Conservation (phyloP, 2,329 filamentous ascomycete genomes). For the Monilinia fructigena region DNA sequence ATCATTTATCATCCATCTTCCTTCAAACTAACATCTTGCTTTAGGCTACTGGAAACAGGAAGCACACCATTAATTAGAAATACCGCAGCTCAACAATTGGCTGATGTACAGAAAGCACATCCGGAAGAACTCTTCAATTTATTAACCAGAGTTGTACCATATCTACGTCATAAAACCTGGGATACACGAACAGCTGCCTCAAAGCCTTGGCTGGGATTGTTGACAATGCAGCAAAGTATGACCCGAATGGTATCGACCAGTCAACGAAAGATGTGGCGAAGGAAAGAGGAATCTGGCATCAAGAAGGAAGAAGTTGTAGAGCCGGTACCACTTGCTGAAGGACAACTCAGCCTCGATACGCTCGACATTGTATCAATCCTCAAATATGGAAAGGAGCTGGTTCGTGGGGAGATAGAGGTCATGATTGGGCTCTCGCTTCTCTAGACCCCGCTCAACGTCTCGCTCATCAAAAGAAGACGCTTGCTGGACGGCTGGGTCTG, state of each 20-base stretch:
- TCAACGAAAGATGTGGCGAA: constrained; percentile 46
- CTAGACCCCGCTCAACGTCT: constrained; percentile 80
- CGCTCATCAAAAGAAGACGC: constrained; percentile 84
- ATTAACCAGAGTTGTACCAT: constrained; percentile 89
- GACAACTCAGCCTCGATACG: constrained; percentile 67
- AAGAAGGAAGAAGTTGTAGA: constrained; percentile 64
- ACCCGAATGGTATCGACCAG: constrained; percentile 78
- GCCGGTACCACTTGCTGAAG: constrained; percentile 45
- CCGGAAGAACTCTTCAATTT: constrained; percentile 97
- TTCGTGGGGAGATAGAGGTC: constrained; percentile 78
- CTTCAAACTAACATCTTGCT: constrained; percentile 27
- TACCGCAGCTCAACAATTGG: constrained; percentile 93
- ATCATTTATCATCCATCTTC: background rate
- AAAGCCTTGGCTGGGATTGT: constrained; percentile 91
- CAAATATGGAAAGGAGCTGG: constrained; percentile 76
- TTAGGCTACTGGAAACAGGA: constrained; percentile 90
- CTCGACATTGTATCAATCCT: constrained; percentile 80
- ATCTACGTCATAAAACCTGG: constrained; percentile 93
- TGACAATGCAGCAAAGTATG: constrained; percentile 80
- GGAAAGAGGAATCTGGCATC: constrained; percentile 43
- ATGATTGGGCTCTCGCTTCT: constrained; percentile 79
- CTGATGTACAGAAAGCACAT: constrained; percentile 96
- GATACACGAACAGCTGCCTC: constrained; percentile 91
- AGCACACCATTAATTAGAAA: constrained; percentile 95
- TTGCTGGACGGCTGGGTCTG: constrained; percentile 78